A percentile compares a stretch with the other conserved stretches of the same genome.
Conservation (phyloP, 192 early-diverging fungal genomes). For the Linnemannia elongata region DNA sequence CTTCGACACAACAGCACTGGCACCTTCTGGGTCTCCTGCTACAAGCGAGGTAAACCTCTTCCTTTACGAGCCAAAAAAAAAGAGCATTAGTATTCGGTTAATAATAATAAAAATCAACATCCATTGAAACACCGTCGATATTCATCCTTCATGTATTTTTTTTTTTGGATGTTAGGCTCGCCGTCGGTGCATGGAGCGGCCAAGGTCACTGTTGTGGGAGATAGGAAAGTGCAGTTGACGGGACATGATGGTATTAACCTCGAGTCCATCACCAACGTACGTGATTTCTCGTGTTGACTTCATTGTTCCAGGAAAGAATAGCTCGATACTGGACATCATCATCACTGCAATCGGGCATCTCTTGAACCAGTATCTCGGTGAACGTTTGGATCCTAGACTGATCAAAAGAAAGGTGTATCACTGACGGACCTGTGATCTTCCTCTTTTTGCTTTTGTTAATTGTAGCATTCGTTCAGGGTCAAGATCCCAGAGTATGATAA, state of each 20-base stretch:
- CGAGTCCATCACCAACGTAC: slow-evolving; percentile 58
- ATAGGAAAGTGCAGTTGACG: slow-evolving; percentile 39
- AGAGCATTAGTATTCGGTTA: background rate
- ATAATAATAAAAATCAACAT: no score
- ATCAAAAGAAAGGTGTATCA: background rate
- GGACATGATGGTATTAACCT: slow-evolving; percentile 61
- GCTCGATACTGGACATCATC: no score
- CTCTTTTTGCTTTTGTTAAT: background rate
- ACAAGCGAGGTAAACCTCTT: slow-evolving; percentile 53
- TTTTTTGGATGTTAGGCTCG: slow-evolving; percentile 38
- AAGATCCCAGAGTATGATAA: slow-evolving; percentile 45
- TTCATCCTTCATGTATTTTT: no score
- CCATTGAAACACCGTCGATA: no score
- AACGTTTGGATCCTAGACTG: background rate
- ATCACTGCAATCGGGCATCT: no score
- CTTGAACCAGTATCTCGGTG: no score
- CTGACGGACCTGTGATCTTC: background rate
- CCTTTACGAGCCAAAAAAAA: background rate
- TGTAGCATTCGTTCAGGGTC: slow-evolving; percentile 61
- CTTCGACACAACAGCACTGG: slow-evolving; percentile 42
- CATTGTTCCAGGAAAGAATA: no score
- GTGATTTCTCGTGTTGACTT: background rate
- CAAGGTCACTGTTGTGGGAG: slow-evolving; percentile 35
- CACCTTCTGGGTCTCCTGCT: slow-evolving; percentile 67
- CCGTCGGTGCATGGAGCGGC: slow-evolving; percentile 61